These are phyloP conservation scores for Aphelidium insulamus DNA, from an alignment of 371 early-diverging fungal species.

Conservation along the genomic window DNA sequence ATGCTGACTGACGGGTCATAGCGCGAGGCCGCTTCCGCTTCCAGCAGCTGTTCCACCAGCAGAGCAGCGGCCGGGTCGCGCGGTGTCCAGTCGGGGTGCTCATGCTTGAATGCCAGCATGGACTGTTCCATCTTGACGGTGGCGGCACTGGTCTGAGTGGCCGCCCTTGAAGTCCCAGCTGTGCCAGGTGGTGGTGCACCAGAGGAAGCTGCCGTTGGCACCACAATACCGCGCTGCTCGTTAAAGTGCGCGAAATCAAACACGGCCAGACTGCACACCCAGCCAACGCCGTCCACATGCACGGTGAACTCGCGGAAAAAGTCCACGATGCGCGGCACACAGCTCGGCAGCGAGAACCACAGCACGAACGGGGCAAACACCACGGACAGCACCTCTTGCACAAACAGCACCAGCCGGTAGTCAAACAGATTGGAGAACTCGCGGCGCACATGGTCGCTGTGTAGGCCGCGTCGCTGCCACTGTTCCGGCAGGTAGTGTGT, in stretches of 20 bases:
- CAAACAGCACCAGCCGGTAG: constrained; percentile 48
- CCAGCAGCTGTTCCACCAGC: no score
- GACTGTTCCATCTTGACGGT: constrained; percentile 95
- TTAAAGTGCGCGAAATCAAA: constrained; percentile 77
- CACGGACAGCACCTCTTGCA: constrained; percentile 61
- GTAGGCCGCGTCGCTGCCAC: constrained; percentile 64
- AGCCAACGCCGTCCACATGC: constrained; percentile 68
- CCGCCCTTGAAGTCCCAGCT: constrained; percentile 50
- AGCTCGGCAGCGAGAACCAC: constrained; percentile 47
- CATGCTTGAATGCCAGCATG: constrained; percentile 82
- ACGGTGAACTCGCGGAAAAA: constrained; percentile 84
- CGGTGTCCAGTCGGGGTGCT: no score
- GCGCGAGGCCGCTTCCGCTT: no score
- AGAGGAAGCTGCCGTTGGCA: constrained; percentile 4
- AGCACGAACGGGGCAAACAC: constrained; percentile 67
- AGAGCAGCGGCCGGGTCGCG: no score
- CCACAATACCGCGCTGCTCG: constrained; percentile 54
- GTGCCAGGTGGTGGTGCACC: constrained; percentile 19
- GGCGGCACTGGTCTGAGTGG: no score
- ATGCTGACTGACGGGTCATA: no score
- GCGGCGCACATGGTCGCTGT: constrained; percentile 59
- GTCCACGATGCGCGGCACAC: constrained; percentile 59
- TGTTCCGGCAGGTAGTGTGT: constrained; percentile 73
- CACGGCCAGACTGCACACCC: constrained; percentile 87
- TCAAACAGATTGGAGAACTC: constrained; percentile 60